Base-by-base conservation (phyloP, 192 early-diverging fungal species). In the Backusella liffmaniae region DNA sequence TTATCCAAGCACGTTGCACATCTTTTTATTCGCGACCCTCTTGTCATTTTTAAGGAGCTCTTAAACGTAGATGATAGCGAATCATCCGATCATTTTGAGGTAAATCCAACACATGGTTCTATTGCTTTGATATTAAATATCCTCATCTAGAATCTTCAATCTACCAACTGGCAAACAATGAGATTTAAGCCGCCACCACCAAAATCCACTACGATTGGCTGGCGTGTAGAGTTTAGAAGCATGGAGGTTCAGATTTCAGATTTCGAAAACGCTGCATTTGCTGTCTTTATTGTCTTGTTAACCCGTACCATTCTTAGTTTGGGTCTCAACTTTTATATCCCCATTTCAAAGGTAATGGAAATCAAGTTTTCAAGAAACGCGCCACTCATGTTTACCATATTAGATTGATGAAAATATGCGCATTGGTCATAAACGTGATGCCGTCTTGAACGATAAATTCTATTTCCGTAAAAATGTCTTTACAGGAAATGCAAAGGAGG, bases 161-260 rank as follows among this genome's bases (percentile, higher is more conserved):
- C 93, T n/a, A 99, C 98, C 56, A 99, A 99, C 84, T 99, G 98
- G 98, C 98, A 99, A 86, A 97, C 96, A 16, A 93, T 98, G 90
- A 92, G 98, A 8, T 99, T 99, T 88, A 99, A 99, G 86, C 96
- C 96, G 39, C 98, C 98, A 13, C 93, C 97, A 37, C 96, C 95
- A 13, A 90, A 90, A 70, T 71, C 70, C 12, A 90, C 92, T 36
- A 90, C 90, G 2, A 97, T 99, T 79, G 98, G 98, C 15, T 99
- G 98, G 98, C 89, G 98, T 56, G 96, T 99, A 35, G 98, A 99
- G 84, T 99, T 99, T 86, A 88, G 98, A 39, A 93, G 94, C 42
- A 94, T 97, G 91, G 98, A 99, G 81, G 89, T 98, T 70, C 98
- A 99, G 84, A 77, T 98, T 23, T 97, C 95, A 0, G 98, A 99